Evolutionary conservation across 306 rosid species (phyloP), one percentile per base, ranked within the genome.

Genomic region (Quercus mongolica): DNA sequence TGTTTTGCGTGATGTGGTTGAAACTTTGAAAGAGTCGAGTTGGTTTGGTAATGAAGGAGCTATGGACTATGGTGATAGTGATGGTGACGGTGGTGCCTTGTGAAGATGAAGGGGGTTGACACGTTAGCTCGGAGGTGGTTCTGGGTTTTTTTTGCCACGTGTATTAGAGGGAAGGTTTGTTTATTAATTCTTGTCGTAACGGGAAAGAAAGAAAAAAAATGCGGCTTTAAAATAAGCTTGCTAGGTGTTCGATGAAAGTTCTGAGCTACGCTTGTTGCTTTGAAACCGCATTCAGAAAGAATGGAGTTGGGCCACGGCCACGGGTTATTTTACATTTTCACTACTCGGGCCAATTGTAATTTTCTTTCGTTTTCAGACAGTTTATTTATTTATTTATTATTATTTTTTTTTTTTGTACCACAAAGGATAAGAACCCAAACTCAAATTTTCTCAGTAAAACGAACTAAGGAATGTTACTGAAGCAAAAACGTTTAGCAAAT

Each of bases 231-330:
- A 12, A 12, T 12, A 49, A 56, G 81, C 21, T 9, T 13, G 25
- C 76, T 17, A 74, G 78, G 81, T 87, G 89, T 81, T 87, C 55
- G 89, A 89, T 77, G 78, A 87, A 83, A 74, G 85, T 74, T 67
- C 17, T 33, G 23, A 67, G 13, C 23, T 11, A 65, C 25, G 18
- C 13, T 33, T 17, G 17, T 18, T 20, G 71, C 46, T 30, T 5
- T 63, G 11, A n/a, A 63, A 28, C 38, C 19, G 38, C 44, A 15
- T 35, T 3, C 9, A 64, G 20, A 62, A 62, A 62, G 64, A 38
- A 7, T 0, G 5, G 17, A 49, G 67, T 28, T 23, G 67, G 67
- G 30, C 67, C 67, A 12, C 19, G 67, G 30, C 67, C 67, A 23
- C 19, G 4, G 1, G 6, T 23, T 21, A 23, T 23, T 59, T 59